Evolutionary conservation across 2,329 filamentous ascomycete genomes (phyloP).

Genomic region (Cladophialophora psammophila): DNA sequence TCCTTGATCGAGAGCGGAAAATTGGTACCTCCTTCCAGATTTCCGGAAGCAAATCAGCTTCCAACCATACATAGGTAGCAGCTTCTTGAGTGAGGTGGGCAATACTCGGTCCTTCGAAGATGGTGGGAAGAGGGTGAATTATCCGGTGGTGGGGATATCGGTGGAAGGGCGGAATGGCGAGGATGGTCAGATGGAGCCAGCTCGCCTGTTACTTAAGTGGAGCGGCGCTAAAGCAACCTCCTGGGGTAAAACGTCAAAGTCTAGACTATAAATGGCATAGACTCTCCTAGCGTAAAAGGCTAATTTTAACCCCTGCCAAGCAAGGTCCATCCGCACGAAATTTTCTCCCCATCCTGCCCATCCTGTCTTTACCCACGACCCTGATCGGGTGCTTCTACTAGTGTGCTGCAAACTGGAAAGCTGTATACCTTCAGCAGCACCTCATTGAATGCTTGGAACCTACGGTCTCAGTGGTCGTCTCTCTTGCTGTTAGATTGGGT

Average conservation of each 20-base stretch:
- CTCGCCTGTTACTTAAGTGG: background rate
- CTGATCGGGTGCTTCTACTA: background rate
- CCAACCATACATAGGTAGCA: background rate
- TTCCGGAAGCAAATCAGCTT: background rate
- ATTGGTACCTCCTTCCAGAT: background rate
- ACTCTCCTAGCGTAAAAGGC: background rate
- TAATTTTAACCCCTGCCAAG: conserved; percentile 17
- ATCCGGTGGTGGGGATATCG: background rate
- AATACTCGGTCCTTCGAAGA: background rate
- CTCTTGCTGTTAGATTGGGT: too few species aligned
- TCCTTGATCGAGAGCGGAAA: background rate
- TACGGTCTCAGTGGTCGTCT: too few species aligned
- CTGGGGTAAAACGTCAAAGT: background rate
- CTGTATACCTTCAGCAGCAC: background rate
- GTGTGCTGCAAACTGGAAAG: background rate
- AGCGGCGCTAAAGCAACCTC: background rate
- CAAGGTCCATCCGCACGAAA: background rate
- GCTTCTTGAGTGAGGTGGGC: background rate
- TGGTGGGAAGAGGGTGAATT: background rate
- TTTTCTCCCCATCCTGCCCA: background rate
- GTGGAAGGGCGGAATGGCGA: background rate
- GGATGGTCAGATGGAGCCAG: background rate
- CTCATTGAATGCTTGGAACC: too few species aligned
- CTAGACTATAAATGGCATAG: conserved; percentile 2
- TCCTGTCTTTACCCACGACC: background rate